Percentiles rank a stretch among this genome's conserved stretches.
Conservation (phyloP, 1,139 yeast genomes). For the Cylindricascospora bacillispora region DNA sequence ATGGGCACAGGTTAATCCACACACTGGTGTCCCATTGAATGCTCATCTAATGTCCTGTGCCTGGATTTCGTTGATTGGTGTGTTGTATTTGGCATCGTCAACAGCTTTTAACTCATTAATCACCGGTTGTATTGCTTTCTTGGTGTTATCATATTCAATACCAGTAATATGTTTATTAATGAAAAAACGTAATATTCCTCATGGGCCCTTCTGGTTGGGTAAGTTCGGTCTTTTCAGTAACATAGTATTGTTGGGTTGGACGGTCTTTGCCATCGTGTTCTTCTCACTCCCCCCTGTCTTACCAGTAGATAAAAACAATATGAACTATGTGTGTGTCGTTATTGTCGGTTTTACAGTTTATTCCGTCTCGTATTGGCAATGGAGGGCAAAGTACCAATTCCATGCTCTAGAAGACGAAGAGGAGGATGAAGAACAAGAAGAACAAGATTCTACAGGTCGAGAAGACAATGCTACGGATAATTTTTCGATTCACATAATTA, state of each 20-base stretch:
- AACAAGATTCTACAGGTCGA: slow-evolving; percentile 2
- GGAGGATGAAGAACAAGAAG: slow-evolving; percentile 4
- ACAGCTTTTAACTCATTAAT: slow-evolving; percentile 47
- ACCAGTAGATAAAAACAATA: slow-evolving; percentile 49
- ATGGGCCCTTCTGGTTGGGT: slow-evolving; percentile 65
- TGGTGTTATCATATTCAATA: slow-evolving; percentile 37
- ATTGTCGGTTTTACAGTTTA: slow-evolving; percentile 43
- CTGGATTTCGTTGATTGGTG: slow-evolving; percentile 36
- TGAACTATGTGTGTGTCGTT: slow-evolving; percentile 65
- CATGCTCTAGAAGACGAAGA: slow-evolving; percentile 17
- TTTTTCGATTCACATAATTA: no score
- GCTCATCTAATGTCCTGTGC: slow-evolving; percentile 42
- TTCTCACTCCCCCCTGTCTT: slow-evolving; percentile 55
- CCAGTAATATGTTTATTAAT: slow-evolving; percentile 40
- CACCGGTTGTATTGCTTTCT: slow-evolving; percentile 42
- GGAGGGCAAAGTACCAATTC: slow-evolving; percentile 30
- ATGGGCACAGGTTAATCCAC: slow-evolving; percentile 36
- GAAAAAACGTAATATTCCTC: slow-evolving; percentile 48
- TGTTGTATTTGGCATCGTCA: slow-evolving; percentile 40
- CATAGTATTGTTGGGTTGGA: slow-evolving; percentile 44
- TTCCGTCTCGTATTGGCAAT: slow-evolving; percentile 43
- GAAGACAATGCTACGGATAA: no score
- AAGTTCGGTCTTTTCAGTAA: slow-evolving; percentile 45
- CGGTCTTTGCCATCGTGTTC: slow-evolving; percentile 46
- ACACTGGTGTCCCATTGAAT: slow-evolving; percentile 37